These are phyloP conservation scores for Aspergillus asperescens DNA, from an alignment of 495 filamentous ascomycete species.

Conservation along the genomic window DNA sequence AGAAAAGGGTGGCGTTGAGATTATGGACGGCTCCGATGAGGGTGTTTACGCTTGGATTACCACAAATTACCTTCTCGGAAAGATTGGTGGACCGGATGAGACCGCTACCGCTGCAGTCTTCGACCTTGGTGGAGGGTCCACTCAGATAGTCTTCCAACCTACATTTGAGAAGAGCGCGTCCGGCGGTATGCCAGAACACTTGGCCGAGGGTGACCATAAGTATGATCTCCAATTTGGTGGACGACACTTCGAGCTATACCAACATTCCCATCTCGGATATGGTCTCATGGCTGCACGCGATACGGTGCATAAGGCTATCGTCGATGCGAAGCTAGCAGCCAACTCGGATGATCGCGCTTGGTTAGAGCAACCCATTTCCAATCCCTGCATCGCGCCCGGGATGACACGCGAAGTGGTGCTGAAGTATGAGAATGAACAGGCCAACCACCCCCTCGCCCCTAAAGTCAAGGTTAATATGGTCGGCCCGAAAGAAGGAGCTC, in stretches of 20 bases:
- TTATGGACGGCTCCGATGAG: slow-evolving; percentile 95
- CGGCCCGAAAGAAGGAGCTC: slow-evolving; percentile 58
- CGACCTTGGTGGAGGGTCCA: slow-evolving; percentile 92
- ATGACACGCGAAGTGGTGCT: slow-evolving; percentile 66
- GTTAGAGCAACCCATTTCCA: slow-evolving; percentile 59
- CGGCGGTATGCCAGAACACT: slow-evolving; percentile 82
- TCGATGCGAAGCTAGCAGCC: slow-evolving; percentile 54
- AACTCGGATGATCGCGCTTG: slow-evolving; percentile 49
- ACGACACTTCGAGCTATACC: slow-evolving; percentile 88
- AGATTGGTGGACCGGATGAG: slow-evolving; percentile 89
- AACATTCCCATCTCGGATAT: slow-evolving; percentile 96
- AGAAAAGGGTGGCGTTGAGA: slow-evolving; percentile 78
- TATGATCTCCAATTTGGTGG: slow-evolving; percentile 89
- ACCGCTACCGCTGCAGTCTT: slow-evolving; percentile 89
- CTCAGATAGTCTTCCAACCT: slow-evolving; percentile 96
- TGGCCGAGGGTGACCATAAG: slow-evolving; percentile 91
- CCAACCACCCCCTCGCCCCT: slow-evolving; percentile 56
- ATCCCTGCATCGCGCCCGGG: slow-evolving; percentile 85
- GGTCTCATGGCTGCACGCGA: slow-evolving; percentile 93
- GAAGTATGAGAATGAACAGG: slow-evolving; percentile 43
- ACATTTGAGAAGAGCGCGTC: slow-evolving; percentile 71
- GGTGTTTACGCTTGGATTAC: slow-evolving; percentile 99
- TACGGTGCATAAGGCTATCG: slow-evolving; percentile 67
- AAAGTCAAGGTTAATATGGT: slow-evolving; percentile 72
- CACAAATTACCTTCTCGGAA: slow-evolving; percentile 94